These are phyloP conservation scores for Orbilia quercus DNA, from an alignment of 2,329 filamentous ascomycete species.

Conservation along the genomic window DNA sequence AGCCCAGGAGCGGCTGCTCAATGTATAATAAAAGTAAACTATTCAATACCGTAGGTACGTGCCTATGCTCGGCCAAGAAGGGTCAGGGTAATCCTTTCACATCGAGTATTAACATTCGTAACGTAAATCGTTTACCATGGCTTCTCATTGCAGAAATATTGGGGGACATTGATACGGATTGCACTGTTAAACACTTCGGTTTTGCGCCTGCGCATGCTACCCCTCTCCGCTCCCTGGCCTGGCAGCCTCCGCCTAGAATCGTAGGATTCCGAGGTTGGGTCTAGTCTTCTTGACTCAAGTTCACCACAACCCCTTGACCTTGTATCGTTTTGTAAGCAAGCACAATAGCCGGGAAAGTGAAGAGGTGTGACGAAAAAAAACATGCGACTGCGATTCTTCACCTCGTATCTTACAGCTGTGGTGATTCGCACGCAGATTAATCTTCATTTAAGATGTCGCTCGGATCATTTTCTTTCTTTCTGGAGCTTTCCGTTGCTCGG, in stretches of 20 bases:
- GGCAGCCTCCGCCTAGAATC: constrained; percentile 24
- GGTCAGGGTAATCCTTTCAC: neutral
- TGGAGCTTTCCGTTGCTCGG: constrained; percentile 11
- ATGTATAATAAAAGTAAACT: no score
- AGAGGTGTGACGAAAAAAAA: no score
- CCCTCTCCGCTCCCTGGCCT: no score
- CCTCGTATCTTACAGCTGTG: no score
- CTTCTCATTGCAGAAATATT: constrained; percentile 13
- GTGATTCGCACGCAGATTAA: no score
- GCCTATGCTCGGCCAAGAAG: no score
- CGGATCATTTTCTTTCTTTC: no score
- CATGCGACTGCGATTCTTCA: no score
- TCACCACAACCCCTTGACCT: constrained; percentile 21
- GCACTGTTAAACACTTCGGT: constrained; percentile 1
- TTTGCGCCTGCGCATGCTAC: no score
- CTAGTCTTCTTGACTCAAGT: neutral
- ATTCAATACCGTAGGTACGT: no score
- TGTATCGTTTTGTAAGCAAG: constrained; percentile 1
- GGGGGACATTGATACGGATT: constrained; percentile 19
- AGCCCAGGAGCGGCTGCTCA: no score
- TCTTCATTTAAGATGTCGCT: neutral
- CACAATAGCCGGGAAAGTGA: no score
- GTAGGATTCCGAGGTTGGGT: constrained; percentile 35
- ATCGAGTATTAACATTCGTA: neutral
- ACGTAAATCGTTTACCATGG: constrained; percentile 38